A percentile compares a stretch with the other conserved stretches of the same genome.
These are phyloP conservation scores for Agastache rugosa DNA, from an alignment of 257 asterid species.

Conservation along the genomic window DNA sequence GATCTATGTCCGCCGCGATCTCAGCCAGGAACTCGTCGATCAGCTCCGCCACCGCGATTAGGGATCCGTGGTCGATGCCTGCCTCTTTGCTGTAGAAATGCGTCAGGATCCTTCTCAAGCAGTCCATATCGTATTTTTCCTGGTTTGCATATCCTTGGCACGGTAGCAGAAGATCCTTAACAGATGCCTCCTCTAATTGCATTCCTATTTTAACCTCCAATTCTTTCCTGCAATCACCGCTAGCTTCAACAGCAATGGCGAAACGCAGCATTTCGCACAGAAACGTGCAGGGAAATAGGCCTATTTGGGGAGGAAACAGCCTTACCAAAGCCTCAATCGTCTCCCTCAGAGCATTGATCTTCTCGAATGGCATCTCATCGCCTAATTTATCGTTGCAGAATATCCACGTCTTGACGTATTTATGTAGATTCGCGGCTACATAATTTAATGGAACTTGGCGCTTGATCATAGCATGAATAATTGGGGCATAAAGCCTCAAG, in stretches of 20 bases:
- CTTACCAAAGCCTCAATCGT: constrained; percentile 61
- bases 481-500: constrained; percentile 53
- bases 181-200: constrained; percentile 61
- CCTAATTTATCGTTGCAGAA: constrained; percentile 34
- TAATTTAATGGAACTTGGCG: constrained; percentile 56
- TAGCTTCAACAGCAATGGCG: constrained; percentile 57
- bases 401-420: constrained; percentile 65
- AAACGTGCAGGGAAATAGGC: constrained; percentile 49
- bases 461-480: constrained; percentile 50
- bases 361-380: constrained; percentile 26
- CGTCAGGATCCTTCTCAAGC: constrained; percentile 71
- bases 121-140: constrained; percentile 63
- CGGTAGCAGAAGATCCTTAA: constrained; percentile 64
- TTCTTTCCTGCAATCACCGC: constrained; percentile 52
- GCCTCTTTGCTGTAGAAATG: constrained; percentile 56
- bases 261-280: constrained; percentile 60
- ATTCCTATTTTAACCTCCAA: constrained; percentile 72
- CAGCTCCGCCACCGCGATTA: constrained; percentile 56
- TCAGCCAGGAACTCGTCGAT: constrained; percentile 67
- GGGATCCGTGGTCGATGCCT: constrained; percentile 36
- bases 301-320: constrained; percentile 52
- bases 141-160: constrained; percentile 61
- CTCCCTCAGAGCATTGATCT: constrained; percentile 50
- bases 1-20: constrained; percentile 65
- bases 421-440: constrained; percentile 53